Base-by-base conservation (phyloP, 192 early-diverging fungal species). In the Entomortierella beljakovae region DNA sequence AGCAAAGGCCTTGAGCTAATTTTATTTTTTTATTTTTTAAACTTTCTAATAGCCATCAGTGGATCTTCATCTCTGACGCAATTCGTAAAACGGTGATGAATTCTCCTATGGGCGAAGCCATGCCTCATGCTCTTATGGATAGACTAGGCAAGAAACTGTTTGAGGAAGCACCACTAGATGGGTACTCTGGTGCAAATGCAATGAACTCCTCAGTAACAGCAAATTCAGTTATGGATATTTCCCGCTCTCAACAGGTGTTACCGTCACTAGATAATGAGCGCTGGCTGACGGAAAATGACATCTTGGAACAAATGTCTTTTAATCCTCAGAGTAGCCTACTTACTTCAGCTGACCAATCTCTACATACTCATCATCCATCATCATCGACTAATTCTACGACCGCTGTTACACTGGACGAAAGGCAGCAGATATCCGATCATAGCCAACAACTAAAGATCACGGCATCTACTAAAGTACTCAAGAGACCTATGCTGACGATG, bases 1-100 rank as follows among this genome's bases (percentile, higher is more conserved):
- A n/a, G n/a, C n/a, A n/a, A n/a, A n/a, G n/a, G n/a, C 0, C 26
- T 25, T 25, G 26, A 23, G 50, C 23, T 13, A 2, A 6, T 26
- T 31, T 52, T 69, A n/a, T 25, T 54, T 59, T 10, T 42, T 15
- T 32, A 8, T 28, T 16, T 52, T 15, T 49, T 26, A 29, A 11
- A 32, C 6, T 61, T 25, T 20, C 49, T 40, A 15, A 15, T 56
- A 94, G 93, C 43, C 94, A 95, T 64, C 94, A 98, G 86, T 98
- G 96, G 96, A 94, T 98, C 16, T 98, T 98, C 66, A 92, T 96
- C 54, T 88, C 90, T 2, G 95, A 98, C 55, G 94, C 93, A 4
- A 85, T 93, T 25, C 94, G 95, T 33, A 86, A 90, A 7, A 81
- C 91, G 25, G 84, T 82, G 33, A 75, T 75, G 63, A 57, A 68